Evolutionary conservation across 176 grass and related monocot species (phyloP).

Genomic region (Typha latifolia): DNA sequence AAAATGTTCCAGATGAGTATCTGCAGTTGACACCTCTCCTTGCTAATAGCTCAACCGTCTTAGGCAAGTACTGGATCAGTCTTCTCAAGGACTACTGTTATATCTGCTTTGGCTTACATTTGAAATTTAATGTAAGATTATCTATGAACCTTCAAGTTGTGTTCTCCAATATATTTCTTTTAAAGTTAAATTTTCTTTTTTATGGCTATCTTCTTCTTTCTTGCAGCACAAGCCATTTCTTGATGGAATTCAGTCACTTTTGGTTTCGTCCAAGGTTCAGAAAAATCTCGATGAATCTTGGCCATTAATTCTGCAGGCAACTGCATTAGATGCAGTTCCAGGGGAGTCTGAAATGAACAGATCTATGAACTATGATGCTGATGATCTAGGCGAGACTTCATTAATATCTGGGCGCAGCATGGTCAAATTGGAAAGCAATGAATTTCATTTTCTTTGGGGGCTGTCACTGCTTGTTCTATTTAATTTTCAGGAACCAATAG

Average conservation of each 20-base stretch:
- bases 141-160: slow-evolving; percentile 18
- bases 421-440: slow-evolving; percentile 56
- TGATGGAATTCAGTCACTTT: slow-evolving; percentile 82
- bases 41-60: slow-evolving; percentile 54
- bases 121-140: slow-evolving; percentile 62
- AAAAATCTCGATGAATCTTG: slow-evolving; percentile 78
- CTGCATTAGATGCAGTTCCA: slow-evolving; percentile 60
- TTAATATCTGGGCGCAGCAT: slow-evolving; percentile 79
- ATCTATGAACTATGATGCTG: slow-evolving; percentile 27
- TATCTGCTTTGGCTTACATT: slow-evolving; percentile 68
- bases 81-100: slow-evolving; percentile 74
- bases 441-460: slow-evolving; percentile 84
- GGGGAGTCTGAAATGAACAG: slow-evolving; percentile 37
- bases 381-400: neutral
- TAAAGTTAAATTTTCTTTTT: slow-evolving; percentile 13
- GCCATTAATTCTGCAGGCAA: slow-evolving; percentile 80
- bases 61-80: slow-evolving; percentile 87
- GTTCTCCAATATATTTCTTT: neutral
- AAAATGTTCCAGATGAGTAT: slow-evolving; percentile 68
- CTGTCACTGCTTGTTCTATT: slow-evolving; percentile 68
- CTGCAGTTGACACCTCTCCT: slow-evolving; percentile 68
- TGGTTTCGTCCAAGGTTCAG: slow-evolving; percentile 79
- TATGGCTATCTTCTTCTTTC: slow-evolving; percentile 1
- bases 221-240: slow-evolving; percentile 88
- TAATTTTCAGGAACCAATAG: slow-evolving; percentile 26